Percentiles rank a stretch among this genome's conserved stretches.
These are phyloP conservation scores for Balakata baccata DNA, from an alignment of 345 rosid genomes.

Conservation along the genomic window DNA sequence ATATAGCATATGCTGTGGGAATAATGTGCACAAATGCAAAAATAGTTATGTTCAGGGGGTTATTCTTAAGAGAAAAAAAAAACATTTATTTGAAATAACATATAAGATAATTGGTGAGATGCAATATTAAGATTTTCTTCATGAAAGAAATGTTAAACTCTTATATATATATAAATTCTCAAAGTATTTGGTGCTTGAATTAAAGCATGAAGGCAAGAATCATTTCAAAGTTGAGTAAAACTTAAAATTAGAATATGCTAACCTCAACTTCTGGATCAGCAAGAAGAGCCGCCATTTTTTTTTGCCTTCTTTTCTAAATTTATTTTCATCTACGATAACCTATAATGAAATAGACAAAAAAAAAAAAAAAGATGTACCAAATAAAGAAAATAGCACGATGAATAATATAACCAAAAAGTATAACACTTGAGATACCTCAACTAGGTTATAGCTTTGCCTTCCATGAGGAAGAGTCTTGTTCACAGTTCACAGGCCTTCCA, in stretches of 20 bases:
- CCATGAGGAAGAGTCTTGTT: conserved; percentile 87
- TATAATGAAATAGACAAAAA: conserved; percentile 27
- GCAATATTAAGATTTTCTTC: background rate
- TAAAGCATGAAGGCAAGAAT: background rate
- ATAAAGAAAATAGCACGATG: conserved; percentile 10
- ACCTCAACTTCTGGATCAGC: conserved; percentile 97
- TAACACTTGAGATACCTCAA: conserved; percentile 53
- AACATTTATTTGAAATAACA: no score
- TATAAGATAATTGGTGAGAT: background rate
- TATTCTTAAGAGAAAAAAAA: no score
- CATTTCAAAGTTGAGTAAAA: background rate
- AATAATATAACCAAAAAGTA: conserved; percentile 12
- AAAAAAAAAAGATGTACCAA: background rate
- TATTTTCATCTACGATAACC: conserved; percentile 70
- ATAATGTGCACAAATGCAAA: background rate
- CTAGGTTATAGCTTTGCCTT: conserved; percentile 60
- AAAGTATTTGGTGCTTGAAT: background rate
- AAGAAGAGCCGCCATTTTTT: conserved; percentile 78
- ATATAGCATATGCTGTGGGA: background rate
- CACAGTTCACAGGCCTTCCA: conserved; percentile 78
- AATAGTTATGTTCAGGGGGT: background rate
- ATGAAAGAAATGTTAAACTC: background rate
- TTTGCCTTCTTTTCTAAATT: conserved; percentile 62
- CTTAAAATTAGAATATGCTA: conserved; percentile 19
- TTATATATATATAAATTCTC: background rate